Conservation (phyloP, 2,329 filamentous ascomycete species). For the Aureobasidium uvarum region DNA sequence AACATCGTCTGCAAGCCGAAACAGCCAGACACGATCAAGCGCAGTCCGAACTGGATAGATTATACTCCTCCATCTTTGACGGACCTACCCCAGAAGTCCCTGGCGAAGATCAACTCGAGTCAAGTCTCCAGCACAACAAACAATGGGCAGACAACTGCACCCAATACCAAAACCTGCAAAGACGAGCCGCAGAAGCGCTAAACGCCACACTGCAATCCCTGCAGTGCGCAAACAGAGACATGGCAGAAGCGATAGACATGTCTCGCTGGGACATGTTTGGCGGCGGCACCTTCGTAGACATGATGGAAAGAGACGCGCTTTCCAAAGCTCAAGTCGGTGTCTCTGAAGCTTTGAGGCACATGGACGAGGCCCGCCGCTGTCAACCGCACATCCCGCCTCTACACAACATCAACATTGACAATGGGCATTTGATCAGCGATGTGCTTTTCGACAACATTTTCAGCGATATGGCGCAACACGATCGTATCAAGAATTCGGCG, state of each 20-base stretch:
- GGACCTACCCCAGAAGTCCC: constrained; percentile 55
- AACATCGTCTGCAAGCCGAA: constrained; percentile 41
- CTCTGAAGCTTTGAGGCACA: constrained; percentile 40
- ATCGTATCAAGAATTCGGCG: constrained; percentile 33
- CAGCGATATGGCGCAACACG: constrained; percentile 35
- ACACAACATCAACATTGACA: constrained; percentile 33
- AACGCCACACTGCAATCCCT: constrained; percentile 43
- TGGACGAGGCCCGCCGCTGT: constrained; percentile 32
- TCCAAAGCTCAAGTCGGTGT: constrained; percentile 49
- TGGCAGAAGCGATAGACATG: constrained; percentile 46
- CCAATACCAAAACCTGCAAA: constrained; percentile 44
- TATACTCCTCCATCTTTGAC: constrained; percentile 56
- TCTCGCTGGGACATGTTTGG: constrained; percentile 53
- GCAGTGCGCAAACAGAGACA: constrained; percentile 39
- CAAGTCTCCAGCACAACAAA: constrained; percentile 11
- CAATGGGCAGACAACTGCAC: constrained; percentile 21
- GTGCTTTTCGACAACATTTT: constrained; percentile 38
- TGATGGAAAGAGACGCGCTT: constrained; percentile 56
- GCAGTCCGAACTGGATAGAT: constrained; percentile 50
- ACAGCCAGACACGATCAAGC: constrained; percentile 43
- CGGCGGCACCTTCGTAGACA: constrained; percentile 50
- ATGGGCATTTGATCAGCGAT: constrained; percentile 36
- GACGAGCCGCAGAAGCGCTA: constrained; percentile 42
- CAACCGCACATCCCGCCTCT: constrained; percentile 33
- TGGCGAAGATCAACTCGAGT: constrained; percentile 53